phyloP scores from a whole-genome alignment of 768 basidiomycete species.

The Termitomyces sp. region DNA sequence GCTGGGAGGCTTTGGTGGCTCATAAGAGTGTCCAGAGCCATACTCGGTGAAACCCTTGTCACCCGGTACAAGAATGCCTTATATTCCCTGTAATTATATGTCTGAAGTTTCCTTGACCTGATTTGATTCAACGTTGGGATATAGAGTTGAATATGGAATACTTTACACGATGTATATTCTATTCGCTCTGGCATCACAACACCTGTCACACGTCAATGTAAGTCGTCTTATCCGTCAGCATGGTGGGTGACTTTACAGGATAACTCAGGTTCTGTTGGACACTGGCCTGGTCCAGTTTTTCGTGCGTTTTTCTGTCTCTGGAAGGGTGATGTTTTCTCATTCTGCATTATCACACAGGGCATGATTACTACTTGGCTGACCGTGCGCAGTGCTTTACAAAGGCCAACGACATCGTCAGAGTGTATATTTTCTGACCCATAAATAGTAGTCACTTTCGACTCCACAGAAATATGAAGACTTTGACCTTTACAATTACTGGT shows the following conservation, averaged over 20 bases:
- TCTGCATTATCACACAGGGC: background rate
- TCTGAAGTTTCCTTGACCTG: background rate
- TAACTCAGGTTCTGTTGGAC: background rate
- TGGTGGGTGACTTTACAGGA: background rate
- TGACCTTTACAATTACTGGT: too few species aligned
- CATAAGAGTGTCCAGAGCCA: background rate
- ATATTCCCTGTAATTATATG: background rate
- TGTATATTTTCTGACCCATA: background rate
- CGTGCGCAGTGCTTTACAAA: background rate
- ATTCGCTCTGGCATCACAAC: background rate
- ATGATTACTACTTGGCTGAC: background rate
- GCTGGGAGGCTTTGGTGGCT: background rate
- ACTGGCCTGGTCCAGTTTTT: background rate
- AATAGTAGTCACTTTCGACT: too few species aligned
- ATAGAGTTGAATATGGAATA: background rate
- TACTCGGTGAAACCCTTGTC: background rate
- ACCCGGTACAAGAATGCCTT: background rate
- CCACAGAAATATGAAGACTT: too few species aligned
- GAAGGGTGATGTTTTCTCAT: background rate
- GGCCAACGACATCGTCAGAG: background rate
- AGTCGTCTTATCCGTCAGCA: background rate
- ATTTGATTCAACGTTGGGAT: background rate
- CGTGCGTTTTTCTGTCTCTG: background rate
- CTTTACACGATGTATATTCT: background rate
- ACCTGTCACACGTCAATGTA: background rate